Base-by-base conservation (phyloP, 2,329 filamentous ascomycete species). In the Beauveria caledonica region DNA sequence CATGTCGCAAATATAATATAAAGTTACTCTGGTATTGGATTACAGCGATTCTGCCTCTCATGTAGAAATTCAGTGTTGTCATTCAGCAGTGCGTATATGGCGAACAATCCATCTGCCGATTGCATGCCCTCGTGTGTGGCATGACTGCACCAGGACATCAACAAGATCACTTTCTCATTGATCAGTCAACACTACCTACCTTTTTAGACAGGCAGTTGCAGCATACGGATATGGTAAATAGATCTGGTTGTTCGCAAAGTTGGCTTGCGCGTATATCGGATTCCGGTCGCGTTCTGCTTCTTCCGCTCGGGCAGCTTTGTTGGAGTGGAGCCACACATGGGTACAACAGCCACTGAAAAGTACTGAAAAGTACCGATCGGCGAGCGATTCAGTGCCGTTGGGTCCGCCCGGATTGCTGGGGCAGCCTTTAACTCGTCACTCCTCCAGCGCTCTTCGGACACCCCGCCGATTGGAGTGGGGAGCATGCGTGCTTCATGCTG, bases 381-480 rank as follows among this genome's bases (percentile, higher is more conserved):
- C 25, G 45, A n/a, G 46, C 56, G 48, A 58, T 44, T 23, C 33
- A 33, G n/a, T 42, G 27, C 39, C 3, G 10, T 44, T 17, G 42
- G 36, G 39, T 3, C 40, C 5, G 42, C 27, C 33, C 5, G 33
- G 33, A 36, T 13, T 36, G 33, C 33, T 36, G 33, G 33, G 33
- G 33, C 33, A 11, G 33, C 13, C 29, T 36, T 15, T 48, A 44
- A 29, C 54, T 49, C 8, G 45, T 39, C 27, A 17, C 29, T 36
- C 29, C 25, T 21, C n/a, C 49, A 59, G 57, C 49, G 40, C 49
- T 46, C 9, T 25, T 52, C 57, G 40, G 57, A 17, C 49, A 58
- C 57, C 48, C 57, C 48, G 57, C 48, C 57, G 45, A 40, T 51
- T 27, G n/a, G 39, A 46, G 57, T 59, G 57, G 57, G 50, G 57